Percentiles rank a stretch among this genome's conserved stretches.
phyloP scores from a whole-genome alignment of 345 rosid species.

The Eucalyptus viminalis region DNA sequence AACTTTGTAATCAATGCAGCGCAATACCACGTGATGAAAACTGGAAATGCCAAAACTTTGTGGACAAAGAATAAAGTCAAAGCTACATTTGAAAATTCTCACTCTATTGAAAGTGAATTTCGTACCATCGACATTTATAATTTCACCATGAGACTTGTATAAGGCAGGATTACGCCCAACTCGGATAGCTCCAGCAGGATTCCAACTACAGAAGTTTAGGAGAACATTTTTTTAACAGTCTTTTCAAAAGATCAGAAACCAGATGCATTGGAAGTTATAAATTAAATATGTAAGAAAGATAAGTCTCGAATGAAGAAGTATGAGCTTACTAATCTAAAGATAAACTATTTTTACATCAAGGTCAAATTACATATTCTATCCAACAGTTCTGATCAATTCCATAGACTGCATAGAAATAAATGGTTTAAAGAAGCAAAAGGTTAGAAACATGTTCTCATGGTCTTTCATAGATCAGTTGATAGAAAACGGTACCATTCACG shows the following conservation, averaged over 20 bases:
- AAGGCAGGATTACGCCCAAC: conserved; percentile 75
- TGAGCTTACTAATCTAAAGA: background rate
- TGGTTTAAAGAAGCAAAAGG: background rate
- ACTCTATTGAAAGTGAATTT: background rate
- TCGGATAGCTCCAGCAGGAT: conserved; percentile 90
- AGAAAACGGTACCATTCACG: background rate
- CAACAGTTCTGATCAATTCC: background rate
- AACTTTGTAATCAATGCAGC: background rate
- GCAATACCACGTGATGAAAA: background rate
- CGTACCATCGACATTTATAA: conserved; percentile 55
- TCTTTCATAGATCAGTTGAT: background rate
- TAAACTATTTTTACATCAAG: background rate
- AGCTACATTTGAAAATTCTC: background rate
- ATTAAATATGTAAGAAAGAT: background rate
- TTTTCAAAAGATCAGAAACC: background rate
- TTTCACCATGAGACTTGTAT: conserved; percentile 41
- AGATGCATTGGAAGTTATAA: background rate
- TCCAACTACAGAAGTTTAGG: conserved; percentile 52
- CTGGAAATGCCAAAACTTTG: background rate
- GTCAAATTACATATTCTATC: background rate
- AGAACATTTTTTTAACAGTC: background rate
- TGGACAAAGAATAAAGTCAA: background rate
- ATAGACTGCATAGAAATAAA: background rate
- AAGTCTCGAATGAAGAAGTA: background rate
- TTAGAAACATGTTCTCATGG: background rate